Percentiles rank a stretch among this genome's conserved stretches.
These are phyloP conservation scores for Zopfia rhizophila DNA, from an alignment of 2,329 filamentous ascomycete genomes.

Conservation along the genomic window DNA sequence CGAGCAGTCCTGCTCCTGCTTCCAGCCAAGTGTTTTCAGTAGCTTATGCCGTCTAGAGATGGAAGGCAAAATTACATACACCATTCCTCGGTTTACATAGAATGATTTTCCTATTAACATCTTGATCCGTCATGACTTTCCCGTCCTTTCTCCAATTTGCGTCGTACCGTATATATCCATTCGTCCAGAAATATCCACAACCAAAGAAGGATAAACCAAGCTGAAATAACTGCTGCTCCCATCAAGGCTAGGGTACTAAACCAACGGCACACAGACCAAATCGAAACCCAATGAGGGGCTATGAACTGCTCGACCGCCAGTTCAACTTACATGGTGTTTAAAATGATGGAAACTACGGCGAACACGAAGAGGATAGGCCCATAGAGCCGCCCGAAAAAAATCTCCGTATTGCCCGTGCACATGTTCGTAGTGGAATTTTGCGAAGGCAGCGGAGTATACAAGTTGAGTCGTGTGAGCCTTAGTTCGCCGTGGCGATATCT, in stretches of 20 bases:
- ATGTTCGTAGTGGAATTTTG: conserved; percentile 35
- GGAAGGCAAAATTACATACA: no score
- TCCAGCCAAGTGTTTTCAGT: no score
- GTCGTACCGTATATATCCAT: conserved; percentile 28
- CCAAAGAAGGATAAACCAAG: conserved; percentile 29
- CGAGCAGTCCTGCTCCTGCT: no score
- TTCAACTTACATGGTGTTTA: conserved; percentile 35
- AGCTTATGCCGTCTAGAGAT: no score
- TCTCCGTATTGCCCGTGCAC: conserved; percentile 46
- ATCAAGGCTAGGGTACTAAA: conserved; percentile 23
- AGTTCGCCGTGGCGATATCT: no score
- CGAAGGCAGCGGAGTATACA: no score
- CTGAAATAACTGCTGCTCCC: conserved; percentile 19
- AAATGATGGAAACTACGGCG: conserved; percentile 28
- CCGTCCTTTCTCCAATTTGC: conserved; percentile 20
- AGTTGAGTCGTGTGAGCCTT: no score
- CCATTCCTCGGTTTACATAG: no score
- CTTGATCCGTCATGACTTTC: no score
- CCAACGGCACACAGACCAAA: conserved; percentile 24
- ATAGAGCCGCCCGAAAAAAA: conserved; percentile 27
- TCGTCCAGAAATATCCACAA: conserved; percentile 33
- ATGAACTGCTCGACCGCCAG: conserved; percentile 25
- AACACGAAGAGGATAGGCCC: conserved; percentile 31
- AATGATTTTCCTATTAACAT: no score
- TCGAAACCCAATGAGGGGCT: conserved; percentile 5